Base-by-base conservation (phyloP, 257 asterid genomes). In the Penstemon eatonii region DNA sequence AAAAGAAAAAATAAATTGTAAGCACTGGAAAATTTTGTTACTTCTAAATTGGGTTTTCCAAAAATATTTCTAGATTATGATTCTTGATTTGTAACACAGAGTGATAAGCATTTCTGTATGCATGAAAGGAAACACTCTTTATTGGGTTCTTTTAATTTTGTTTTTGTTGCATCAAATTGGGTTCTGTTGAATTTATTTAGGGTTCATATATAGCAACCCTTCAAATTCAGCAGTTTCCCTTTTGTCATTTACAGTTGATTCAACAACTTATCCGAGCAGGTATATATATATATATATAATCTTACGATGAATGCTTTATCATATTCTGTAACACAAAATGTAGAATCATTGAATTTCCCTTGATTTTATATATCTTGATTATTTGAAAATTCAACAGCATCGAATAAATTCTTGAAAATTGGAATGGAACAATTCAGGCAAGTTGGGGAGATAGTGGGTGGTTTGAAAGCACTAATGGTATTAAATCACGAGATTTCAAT, bases 351-450 rank as follows among this genome's bases (percentile, higher is more conserved):
- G 10, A 33, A 38, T 9, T 40, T 10, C 5, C 33, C 33, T 2
- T 2, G 1, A 25, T 25, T 25, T 25, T 25, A 25, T 37, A 36
- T 12, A 12, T 13, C 4, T 39, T 61, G 8, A 9, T 61, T 59
- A 39, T 12, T 43, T 57, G 52, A 52, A 58, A 38, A 40, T 66
- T 42, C 8, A 50, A 39, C 69, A 56, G 72, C 46, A 56, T 40
- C 33, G 33, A 25, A 25, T 25, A 25, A 25, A 25, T 25, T 25
- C 33, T 40, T 0, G 36, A 60, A 55, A 45, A 47, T 46, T 6
- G 54, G 51, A 56, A 92, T 92, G 98, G 98, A 92, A 65, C 94
- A 90, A 71, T 86, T 88, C 79, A 75, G 94, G 80, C 96, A 86
- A 57, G 81, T 86, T 39, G 98, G 98, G 56, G 95, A 92, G 79